Base-by-base conservation (phyloP, 2,329 filamentous ascomycete genomes). In the Decorospora gaudefroyi region DNA sequence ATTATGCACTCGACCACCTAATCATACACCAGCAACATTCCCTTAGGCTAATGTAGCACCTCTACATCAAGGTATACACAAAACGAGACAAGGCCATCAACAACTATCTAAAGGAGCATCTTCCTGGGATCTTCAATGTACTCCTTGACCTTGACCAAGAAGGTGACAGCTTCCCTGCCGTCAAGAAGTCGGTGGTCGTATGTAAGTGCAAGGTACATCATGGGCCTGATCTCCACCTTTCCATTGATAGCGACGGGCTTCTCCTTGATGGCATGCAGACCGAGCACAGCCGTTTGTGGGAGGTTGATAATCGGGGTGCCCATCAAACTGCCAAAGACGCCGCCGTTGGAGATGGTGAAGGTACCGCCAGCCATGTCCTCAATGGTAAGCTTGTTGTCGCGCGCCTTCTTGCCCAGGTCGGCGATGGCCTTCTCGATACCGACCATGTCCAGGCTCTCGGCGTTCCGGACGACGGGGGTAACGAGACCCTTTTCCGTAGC, bases 351-450 rank as follows among this genome's bases (percentile, higher is more conserved):
- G 77, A 96, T 96, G 50, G 93, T 97, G 74, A 96, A 99, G 23
- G 92, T 96, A 55, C 93, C 93, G 49, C 93, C 93, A 49, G 93
- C 93, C 90, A 99, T 96, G 70, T 99, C 93, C 76, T 99, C 93
- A 62, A 99, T 96, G 2, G 93, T 97, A 57, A 99, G 82, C 77
- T 97, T 97, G 72, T 87, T 87, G 68, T 96, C 91, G 53, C 93
- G 88, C 53, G 93, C 93, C 88, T 97, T 99, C 79, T 91, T 93
- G 68, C 93, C 93, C 62, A 99, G 81, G 22, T 96, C 90, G 9
- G 92, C 89, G 72, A 99, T 99, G 9, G 87, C 76, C 74, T 86
- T 86, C 75, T 99, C 93, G 62, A 97, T 96, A 32, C 80, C 84
- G 51, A 99, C 77, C 72, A 99, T 79, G 65, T 96, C 89, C 81